These are phyloP conservation scores for Zarea fungicola DNA, from an alignment of 2,329 filamentous ascomycete genomes.

Conservation along the genomic window DNA sequence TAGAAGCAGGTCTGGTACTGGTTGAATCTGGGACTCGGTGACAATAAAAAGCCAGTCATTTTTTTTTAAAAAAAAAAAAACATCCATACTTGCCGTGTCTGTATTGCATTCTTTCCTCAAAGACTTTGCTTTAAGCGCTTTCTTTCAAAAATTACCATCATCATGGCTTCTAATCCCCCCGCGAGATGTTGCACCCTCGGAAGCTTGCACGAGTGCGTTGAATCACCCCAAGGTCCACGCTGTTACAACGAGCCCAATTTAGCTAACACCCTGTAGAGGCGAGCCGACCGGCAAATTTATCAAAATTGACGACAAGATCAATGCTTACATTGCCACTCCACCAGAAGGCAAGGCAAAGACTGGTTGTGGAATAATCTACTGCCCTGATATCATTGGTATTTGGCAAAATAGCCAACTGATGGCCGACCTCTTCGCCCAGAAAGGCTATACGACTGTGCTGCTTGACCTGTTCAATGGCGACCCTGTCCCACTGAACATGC, in stretches of 20 bases:
- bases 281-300: constrained; percentile 40
- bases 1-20: too few species aligned
- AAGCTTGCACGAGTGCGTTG: neutral
- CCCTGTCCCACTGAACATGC: constrained; percentile 21
- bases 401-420: constrained; percentile 36
- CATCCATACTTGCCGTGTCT: too few species aligned
- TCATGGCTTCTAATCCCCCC: constrained; percentile 51
- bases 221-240: neutral
- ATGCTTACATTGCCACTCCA: constrained; percentile 19
- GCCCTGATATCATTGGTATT: constrained; percentile 35
- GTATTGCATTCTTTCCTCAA: too few species aligned
- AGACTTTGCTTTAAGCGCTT: too few species aligned
- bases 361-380: constrained; percentile 28
- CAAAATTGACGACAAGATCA: constrained; percentile 32
- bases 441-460: constrained; percentile 34
- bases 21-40: too few species aligned
- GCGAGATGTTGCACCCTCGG: constrained; percentile 48
- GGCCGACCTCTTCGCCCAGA: constrained; percentile 35
- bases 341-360: constrained; percentile 20
- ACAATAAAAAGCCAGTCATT: too few species aligned
- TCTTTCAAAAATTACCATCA: too few species aligned
- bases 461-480: constrained; percentile 36
- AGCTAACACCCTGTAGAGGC: constrained; percentile 36
- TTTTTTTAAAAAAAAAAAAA: too few species aligned
- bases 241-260: neutral